Conservation (phyloP, 2,329 filamentous ascomycete genomes). For the Cytospora leucostoma region DNA sequence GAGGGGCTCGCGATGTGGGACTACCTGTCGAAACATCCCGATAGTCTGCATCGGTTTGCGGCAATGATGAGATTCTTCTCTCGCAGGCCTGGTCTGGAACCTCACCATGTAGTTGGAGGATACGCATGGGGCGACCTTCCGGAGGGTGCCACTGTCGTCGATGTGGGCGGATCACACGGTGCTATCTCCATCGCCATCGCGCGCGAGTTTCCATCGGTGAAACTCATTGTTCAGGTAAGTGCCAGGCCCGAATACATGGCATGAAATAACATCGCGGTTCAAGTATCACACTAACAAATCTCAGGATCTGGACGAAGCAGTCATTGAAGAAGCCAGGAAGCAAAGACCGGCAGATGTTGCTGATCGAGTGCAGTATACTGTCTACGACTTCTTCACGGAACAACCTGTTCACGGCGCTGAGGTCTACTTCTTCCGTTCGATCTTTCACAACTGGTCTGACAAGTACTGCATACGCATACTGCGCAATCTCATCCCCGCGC, state of each 20-base stretch:
- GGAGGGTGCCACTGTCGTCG: slow-evolving; percentile 32
- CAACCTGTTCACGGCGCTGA: slow-evolving; percentile 32
- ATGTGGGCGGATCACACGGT: slow-evolving; percentile 32
- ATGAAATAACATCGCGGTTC: not conserved
- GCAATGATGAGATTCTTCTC: slow-evolving; percentile 14
- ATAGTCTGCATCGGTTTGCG: slow-evolving; percentile 4
- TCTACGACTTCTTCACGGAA: slow-evolving; percentile 36
- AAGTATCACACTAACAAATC: not conserved
- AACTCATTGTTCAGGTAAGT: slow-evolving; percentile 31
- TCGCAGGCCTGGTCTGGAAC: slow-evolving; percentile 9
- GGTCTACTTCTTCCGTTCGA: slow-evolving; percentile 37
- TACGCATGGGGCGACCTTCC: slow-evolving; percentile 32
- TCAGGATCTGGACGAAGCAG: slow-evolving; percentile 4
- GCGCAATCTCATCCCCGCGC: slow-evolving; percentile 35
- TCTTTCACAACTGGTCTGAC: slow-evolving; percentile 40
- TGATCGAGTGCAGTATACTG: slow-evolving; percentile 31
- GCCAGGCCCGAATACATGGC: not conserved
- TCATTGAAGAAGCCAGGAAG: slow-evolving; percentile 29
- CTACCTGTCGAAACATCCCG: slow-evolving; percentile 2
- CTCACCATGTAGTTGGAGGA: slow-evolving; percentile 28
- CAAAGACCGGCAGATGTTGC: slow-evolving; percentile 29
- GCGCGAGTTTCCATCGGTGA: slow-evolving; percentile 12
- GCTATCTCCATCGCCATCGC: slow-evolving; percentile 17
- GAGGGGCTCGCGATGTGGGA: slow-evolving; percentile 3
- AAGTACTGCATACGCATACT: slow-evolving; percentile 39